These are phyloP conservation scores for Leccinum broughii DNA, from an alignment of 768 basidiomycete genomes.

Conservation along the genomic window DNA sequence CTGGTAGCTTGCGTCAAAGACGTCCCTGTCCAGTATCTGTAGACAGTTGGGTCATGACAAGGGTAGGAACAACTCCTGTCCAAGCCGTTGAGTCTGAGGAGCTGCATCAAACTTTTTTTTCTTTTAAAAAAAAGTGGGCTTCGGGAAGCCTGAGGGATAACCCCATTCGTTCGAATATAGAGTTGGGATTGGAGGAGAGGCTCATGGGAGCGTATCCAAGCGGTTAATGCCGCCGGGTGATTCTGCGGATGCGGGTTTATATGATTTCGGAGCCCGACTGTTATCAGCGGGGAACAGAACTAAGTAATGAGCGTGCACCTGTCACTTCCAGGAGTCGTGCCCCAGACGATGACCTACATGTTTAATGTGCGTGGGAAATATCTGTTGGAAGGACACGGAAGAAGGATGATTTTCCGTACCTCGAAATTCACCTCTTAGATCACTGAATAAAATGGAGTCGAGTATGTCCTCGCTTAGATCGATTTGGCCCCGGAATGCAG, in stretches of 20 bases:
- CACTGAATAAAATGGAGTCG: slow-evolving; percentile 24
- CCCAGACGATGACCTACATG: too few relatives aligned
- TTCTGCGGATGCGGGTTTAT: background rate
- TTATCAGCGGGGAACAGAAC: too few relatives aligned
- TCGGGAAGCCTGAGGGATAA: background rate
- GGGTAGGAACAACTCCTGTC: background rate
- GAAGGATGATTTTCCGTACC: background rate
- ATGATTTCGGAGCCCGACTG: background rate
- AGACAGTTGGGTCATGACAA: background rate
- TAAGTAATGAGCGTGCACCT: too few relatives aligned
- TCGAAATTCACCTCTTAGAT: background rate
- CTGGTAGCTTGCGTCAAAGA: background rate
- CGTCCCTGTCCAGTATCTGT: background rate
- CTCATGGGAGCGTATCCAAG: background rate
- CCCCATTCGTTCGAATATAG: background rate
- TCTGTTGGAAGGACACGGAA: too few relatives aligned
- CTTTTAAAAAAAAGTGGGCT: background rate
- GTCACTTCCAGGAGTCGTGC: too few relatives aligned
- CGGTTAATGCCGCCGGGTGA: background rate
- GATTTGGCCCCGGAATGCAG: slow-evolving; percentile 10
- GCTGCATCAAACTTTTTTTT: background rate
- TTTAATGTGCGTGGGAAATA: too few relatives aligned
- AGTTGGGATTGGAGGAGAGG: background rate
- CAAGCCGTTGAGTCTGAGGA: background rate
- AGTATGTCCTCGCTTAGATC: background rate